phyloP scores from a whole-genome alignment of 1,284 basidiomycete genomes.

The Cryptococcus amylolentus region DNA sequence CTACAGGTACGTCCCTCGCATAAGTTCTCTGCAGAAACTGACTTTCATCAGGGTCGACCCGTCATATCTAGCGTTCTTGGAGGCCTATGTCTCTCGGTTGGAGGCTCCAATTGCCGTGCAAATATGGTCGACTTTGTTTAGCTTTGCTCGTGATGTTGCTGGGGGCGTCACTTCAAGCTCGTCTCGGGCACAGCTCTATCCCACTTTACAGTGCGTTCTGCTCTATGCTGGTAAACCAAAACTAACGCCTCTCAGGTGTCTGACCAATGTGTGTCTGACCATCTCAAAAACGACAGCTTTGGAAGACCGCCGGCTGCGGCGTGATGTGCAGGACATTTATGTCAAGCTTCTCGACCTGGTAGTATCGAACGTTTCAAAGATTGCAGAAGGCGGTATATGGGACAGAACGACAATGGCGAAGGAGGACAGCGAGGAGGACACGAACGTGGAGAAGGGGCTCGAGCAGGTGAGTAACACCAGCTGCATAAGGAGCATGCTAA shows the following conservation, averaged over 20 bases:
- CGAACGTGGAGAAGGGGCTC: neutral
- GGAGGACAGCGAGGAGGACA: slow-evolving; percentile 7
- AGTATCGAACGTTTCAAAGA: slow-evolving; percentile 67
- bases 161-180: slow-evolving; percentile 59
- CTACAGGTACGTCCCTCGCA: slow-evolving; percentile 6
- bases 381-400: slow-evolving; percentile 54
- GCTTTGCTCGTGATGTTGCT: slow-evolving; percentile 74
- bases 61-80: slow-evolving; percentile 62
- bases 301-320: slow-evolving; percentile 82
- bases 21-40: slow-evolving; percentile 18
- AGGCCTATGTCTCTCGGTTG: slow-evolving; percentile 76
- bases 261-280: slow-evolving; percentile 72
- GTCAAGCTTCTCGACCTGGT: slow-evolving; percentile 80
- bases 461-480: slow-evolving; percentile 3
- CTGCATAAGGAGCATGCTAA: neutral
- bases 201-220: slow-evolving; percentile 61
- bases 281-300: slow-evolving; percentile 81
- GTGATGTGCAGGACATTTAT: slow-evolving; percentile 88
- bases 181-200: slow-evolving; percentile 63
- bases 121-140: slow-evolving; percentile 78
- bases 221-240: neutral
- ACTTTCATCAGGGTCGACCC: slow-evolving; percentile 53
- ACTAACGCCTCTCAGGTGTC: slow-evolving; percentile 57
- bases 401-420: slow-evolving; percentile 1
- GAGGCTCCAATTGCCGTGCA: slow-evolving; percentile 87